Conservation (phyloP, 2,329 filamentous ascomycete species). For the Fulvia fulva region DNA sequence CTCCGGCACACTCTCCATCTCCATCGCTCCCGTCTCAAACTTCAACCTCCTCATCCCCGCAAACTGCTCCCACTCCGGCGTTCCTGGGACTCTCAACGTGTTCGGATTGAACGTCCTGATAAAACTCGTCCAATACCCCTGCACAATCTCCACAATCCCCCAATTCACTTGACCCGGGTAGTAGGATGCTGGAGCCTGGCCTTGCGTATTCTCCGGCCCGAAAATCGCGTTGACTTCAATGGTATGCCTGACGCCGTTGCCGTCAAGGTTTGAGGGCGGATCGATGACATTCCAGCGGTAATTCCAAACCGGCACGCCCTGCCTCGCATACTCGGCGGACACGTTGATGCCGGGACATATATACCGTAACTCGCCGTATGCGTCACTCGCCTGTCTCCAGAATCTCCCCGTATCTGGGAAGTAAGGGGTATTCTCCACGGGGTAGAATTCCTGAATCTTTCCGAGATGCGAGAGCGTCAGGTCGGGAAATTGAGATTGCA, state of each 20-base stretch:
- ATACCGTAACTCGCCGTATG: constrained; percentile 63
- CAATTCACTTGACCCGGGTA: constrained; percentile 50
- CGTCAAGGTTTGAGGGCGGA: constrained; percentile 43
- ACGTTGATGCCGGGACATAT: constrained; percentile 60
- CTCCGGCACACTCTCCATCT: constrained; percentile 37
- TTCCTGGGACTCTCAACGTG: constrained; percentile 41
- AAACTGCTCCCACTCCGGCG: constrained; percentile 53
- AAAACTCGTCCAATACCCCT: constrained; percentile 73
- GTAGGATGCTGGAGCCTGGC: constrained; percentile 54
- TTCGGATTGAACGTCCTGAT: constrained; percentile 66
- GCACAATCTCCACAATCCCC: constrained; percentile 56
- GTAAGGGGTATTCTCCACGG: constrained; percentile 41
- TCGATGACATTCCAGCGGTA: constrained; percentile 69
- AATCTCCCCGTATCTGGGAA: constrained; percentile 51
- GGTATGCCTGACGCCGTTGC: constrained; percentile 61
- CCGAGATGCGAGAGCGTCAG: constrained; percentile 50
- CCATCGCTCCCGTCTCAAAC: constrained; percentile 38
- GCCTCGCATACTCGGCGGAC: constrained; percentile 39
- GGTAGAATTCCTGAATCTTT: constrained; percentile 54
- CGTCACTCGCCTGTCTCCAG: constrained; percentile 57
- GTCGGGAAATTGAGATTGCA: constrained; percentile 56
- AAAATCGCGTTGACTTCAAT: constrained; percentile 65
- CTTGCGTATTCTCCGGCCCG: constrained; percentile 55
- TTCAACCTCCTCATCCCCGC: constrained; percentile 32
- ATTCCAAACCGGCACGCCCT: constrained; percentile 54